Evolutionary conservation across 164 flowering plant genomes (phyloP), one percentile per base, ranked within the genome.

Genomic region (Berberis thunbergii): DNA sequence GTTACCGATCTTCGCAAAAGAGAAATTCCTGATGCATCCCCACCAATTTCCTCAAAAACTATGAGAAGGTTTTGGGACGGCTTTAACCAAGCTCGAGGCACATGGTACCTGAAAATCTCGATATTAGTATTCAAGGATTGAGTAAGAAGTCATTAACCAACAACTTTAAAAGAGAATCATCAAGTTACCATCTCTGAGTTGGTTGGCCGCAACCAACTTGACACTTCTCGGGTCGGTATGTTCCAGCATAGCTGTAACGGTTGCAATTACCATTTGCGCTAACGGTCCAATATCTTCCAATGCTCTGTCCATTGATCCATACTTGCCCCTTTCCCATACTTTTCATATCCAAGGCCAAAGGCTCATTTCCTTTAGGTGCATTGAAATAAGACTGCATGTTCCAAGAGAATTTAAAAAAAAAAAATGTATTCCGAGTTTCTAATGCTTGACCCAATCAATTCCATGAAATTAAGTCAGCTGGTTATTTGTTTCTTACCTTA

Each of bases 291-390:
- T 95, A 92, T 81, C 99, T 78, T 59, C 98, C 99, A 52, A 95
- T 80, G 81, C 97, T 91, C 66, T 88, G 85, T 4, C 99, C 98
- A 64, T 95, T 94, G 72, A 94, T 70, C 99, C 99, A 94, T 39
- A 76, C 84, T 74, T 94, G 96, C 69, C 99, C 99, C 69, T 91
- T 94, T 39, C 90, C 97, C 99, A 94, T 91, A 63, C 91, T 82
- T 7, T 74, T 69, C 93, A 94, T 75, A 80, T 94, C 97, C 72
- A 94, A 68, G 38, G 96, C 99, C 78, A 94, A 70, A 9, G 97
- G 97, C 50, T 86, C 93, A 45, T 76, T 60, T 54, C 95, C 96
- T 43, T 53, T 67, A 1, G 98, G 99, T 43, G 87, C 85, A 74
- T 88, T 71, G 65, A 95, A 88, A 72, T 83, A 77, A n/a, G 97